phyloP scores from a whole-genome alignment of 129 eudicot genomes.

The Lactuca sativa region DNA sequence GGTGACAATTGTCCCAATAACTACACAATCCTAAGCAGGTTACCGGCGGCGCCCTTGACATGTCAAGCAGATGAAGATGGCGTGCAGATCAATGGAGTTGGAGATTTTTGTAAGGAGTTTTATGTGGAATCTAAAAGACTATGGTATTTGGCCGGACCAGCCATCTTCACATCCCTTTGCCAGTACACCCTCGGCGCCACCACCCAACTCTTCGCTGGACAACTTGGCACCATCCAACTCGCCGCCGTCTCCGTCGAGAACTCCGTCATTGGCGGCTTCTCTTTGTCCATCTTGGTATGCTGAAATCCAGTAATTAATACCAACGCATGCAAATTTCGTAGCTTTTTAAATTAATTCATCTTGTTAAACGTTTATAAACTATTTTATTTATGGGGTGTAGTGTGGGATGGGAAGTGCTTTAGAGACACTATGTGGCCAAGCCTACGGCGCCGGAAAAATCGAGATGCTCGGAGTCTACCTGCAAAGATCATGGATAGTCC shows the following conservation, averaged over 20 bases:
- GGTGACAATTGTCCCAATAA: not conserved
- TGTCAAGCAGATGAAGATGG: slow-evolving; percentile 13
- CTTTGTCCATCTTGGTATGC: slow-evolving; percentile 54
- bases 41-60: not conserved
- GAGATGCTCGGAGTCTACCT: slow-evolving; percentile 67
- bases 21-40: slow-evolving; percentile 6
- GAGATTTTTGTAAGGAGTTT: slow-evolving; percentile 37
- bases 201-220: slow-evolving; percentile 62
- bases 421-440: slow-evolving; percentile 82
- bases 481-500: slow-evolving; percentile 70
- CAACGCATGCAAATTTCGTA: too few relatives aligned
- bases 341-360: too few relatives aligned
- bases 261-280: slow-evolving; percentile 54
- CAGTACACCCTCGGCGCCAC: slow-evolving; percentile 67
- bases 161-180: slow-evolving; percentile 57
- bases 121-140: slow-evolving; percentile 41
- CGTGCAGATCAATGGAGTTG: slow-evolving; percentile 31
- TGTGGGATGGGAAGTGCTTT: slow-evolving; percentile 57
- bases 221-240: slow-evolving; percentile 57
- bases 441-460: slow-evolving; percentile 62
- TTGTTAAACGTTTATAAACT: too few relatives aligned
- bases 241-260: slow-evolving; percentile 62
- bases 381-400: not conserved
- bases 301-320: not conserved
- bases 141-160: slow-evolving; percentile 69